Conservation (phyloP, 2,329 filamentous ascomycete genomes). For the Tolypocladium capitatum region DNA sequence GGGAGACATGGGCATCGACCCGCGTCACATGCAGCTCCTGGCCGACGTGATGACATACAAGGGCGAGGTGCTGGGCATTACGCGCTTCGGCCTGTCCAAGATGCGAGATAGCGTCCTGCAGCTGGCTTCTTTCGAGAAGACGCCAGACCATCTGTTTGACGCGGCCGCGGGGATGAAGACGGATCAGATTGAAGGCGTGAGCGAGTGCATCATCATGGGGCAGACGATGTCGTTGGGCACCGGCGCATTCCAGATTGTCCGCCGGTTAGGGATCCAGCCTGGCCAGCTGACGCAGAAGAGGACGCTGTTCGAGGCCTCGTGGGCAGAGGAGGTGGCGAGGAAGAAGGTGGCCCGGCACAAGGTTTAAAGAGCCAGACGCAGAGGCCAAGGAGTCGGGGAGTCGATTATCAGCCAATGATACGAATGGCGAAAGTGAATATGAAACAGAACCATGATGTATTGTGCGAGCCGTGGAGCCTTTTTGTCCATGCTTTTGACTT, state of each 20-base stretch:
- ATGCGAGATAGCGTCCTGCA: constrained; percentile 92
- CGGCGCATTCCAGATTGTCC: constrained; percentile 79
- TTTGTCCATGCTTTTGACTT: neutral
- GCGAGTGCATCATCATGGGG: constrained; percentile 96
- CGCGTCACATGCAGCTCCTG: constrained; percentile 91
- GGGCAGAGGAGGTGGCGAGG: constrained; percentile 22
- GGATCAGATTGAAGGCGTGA: constrained; percentile 85
- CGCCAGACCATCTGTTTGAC: constrained; percentile 91
- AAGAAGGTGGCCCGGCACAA: constrained; percentile 4
- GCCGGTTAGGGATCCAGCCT: constrained; percentile 55
- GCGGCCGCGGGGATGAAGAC: constrained; percentile 85
- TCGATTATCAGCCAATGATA: neutral
- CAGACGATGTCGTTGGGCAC: constrained; percentile 89
- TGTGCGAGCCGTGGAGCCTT: neutral
- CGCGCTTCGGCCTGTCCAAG: constrained; percentile 88
- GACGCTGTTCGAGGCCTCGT: constrained; percentile 60
- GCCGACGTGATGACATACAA: constrained; percentile 99
- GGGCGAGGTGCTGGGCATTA: constrained; percentile 92
- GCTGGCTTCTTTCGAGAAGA: constrained; percentile 94
- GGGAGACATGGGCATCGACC: constrained; percentile 90
- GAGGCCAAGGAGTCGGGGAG: neutral
- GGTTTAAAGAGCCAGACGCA: neutral
- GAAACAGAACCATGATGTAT: neutral
- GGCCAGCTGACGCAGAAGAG: constrained; percentile 43
- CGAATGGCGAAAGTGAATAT: neutral